phyloP scores from a whole-genome alignment of 108 stramenopile genomes.

The Nitzschia palea region DNA sequence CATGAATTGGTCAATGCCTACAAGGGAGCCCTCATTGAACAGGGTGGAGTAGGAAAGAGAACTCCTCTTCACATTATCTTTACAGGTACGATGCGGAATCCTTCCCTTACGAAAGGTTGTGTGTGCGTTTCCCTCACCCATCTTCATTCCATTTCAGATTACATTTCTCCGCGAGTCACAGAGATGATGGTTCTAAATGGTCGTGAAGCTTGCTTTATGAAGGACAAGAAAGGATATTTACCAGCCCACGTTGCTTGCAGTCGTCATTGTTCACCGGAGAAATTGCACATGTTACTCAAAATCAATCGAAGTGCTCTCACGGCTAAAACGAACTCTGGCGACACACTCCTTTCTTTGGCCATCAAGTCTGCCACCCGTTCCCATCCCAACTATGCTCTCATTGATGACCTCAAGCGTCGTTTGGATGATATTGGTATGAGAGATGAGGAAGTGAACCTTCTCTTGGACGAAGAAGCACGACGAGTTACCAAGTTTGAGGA shows the following conservation, averaged over 20 bases:
- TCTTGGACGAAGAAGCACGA: slow-evolving; percentile 2
- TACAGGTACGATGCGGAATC: slow-evolving; percentile 36
- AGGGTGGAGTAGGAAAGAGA: slow-evolving; percentile 51
- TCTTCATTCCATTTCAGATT: slow-evolving; percentile 33
- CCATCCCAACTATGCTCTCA: slow-evolving; percentile 58
- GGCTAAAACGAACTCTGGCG: slow-evolving; percentile 43
- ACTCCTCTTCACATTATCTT: slow-evolving; percentile 68
- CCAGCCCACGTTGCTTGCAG: slow-evolving; percentile 60
- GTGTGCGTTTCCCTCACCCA: neutral
- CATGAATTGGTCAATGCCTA: slow-evolving; percentile 37
- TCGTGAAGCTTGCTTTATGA: slow-evolving; percentile 47
- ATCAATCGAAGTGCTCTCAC: slow-evolving; percentile 36
- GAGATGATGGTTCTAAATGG: slow-evolving; percentile 46
- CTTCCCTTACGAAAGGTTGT: neutral
- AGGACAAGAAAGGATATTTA: slow-evolving; percentile 61
- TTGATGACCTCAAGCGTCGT: slow-evolving; percentile 31
- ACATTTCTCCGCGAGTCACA: slow-evolving; percentile 47
- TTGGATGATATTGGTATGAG: neutral
- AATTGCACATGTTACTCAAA: slow-evolving; percentile 49
- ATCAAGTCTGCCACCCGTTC: slow-evolving; percentile 38
- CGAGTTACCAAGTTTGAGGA: neutral
- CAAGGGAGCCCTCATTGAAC: slow-evolving; percentile 33
- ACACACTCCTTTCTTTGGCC: slow-evolving; percentile 41
- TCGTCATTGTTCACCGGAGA: slow-evolving; percentile 65
- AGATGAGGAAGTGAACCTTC: neutral